Base-by-base conservation (phyloP, 1,284 basidiomycete genomes). In the Irpex rosettiformis region DNA sequence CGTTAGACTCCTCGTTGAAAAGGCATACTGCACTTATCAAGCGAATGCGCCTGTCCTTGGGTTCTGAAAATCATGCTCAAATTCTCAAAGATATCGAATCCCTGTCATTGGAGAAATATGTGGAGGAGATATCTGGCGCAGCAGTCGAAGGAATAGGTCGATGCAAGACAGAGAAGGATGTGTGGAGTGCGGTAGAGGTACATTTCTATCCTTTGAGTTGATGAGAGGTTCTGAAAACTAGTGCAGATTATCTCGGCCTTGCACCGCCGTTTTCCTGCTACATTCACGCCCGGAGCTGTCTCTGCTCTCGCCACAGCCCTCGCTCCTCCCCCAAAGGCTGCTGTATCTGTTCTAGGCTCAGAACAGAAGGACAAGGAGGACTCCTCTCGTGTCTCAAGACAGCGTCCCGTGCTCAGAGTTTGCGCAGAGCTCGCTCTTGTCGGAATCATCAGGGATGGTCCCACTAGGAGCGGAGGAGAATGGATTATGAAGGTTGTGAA, bases 351-450 rank as follows among this genome's bases (percentile, higher is more conserved):
- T 13, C 70, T 91, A 37, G 74, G 84, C 13, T 73, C 79, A 1
- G 94, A 97, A 65, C 93, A 98, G 68, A 85, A 88, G 56, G 97
- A 99, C 70, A 96, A 94, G 73, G 97, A 99, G 61, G 96, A 99
- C 64, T 79, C 84, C 55, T 77, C 85, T 13, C 82, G 96, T 25
- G 77, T 99, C 11, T 70, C 83, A 1, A 88, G 91, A 33, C 95
- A 98, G 72, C 83, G 95, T 18, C 90, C 92, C 1, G 76, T 96
- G 8, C 77, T 98, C 54, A 85, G 96, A 54, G 87, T 96, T 33
- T 89, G 91, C 62, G 87, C 93, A 0, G 97, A 99, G 73, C 78
- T 98, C 30, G 95, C 93, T 1, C 77, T 98, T 28, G 87, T 98
- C 2, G 93, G 91, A 2, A 77, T 96, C 64, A 84, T 94, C 68